Base-by-base conservation (phyloP, 352 stramenopile genomes). In the Globisporangium cederbergense region DNA sequence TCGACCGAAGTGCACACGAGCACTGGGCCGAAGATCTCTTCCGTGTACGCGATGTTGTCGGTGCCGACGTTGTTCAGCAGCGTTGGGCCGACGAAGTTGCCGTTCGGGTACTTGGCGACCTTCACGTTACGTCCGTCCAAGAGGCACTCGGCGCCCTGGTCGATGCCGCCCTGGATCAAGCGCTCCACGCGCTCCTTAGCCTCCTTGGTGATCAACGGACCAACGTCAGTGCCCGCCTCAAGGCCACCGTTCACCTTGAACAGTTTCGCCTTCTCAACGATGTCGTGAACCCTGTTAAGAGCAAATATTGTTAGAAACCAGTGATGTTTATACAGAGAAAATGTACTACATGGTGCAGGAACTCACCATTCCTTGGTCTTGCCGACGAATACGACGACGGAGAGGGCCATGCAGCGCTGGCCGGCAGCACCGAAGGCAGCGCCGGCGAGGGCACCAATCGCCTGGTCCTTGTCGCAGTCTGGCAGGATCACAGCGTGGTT, bases 1-100 rank as follows among this genome's bases (percentile, higher is more conserved):
- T 98, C 90, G 16, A 97, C 95, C 13, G 79, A 82, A 38, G 96
- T 79, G 76, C 89, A 93, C 40, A 88, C 82, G 28, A 99, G 73
- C 45, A 99, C 97, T 14, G 97, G 97, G n/a, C 91, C 97, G 76
- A 99, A 99, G 54, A 99, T 97, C 78, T 99, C 97, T 61, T 98
- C 89, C 16, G 77, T 83, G 79, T 98, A 98, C 34, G 89, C 81
- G 30, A 91, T 77, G 74, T 98, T 98, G 54, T 91, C 74, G 3
- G 78, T 76, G 45, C 75, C 49, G 36, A 97, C 76, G 57, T 93
- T 84, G 64, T 88, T 92, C 32, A 98, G 70, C 20, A 99, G 71
- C 18, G 96, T 99, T 14, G 97, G 97, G 28, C 91, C 96, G 13
- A 99, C 67, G 67, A 98, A 99, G 78, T 99, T 98, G 53, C 97